A percentile compares a stretch with the other conserved stretches of the same genome.
These are phyloP conservation scores for Syzygium oleosum DNA, from an alignment of 345 rosid genomes.

Conservation along the genomic window DNA sequence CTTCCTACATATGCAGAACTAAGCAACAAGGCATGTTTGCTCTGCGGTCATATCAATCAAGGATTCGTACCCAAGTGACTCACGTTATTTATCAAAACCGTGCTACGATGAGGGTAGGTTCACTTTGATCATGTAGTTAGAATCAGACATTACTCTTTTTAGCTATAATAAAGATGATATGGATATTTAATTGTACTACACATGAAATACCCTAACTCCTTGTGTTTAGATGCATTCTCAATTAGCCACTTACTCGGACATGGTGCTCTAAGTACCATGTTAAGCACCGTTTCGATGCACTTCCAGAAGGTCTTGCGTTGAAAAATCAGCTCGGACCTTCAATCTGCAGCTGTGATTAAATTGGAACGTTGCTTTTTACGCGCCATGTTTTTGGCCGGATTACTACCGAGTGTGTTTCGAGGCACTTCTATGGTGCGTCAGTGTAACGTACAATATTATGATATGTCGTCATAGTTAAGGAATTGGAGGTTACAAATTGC, in stretches of 20 bases:
- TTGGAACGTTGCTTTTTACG: background rate
- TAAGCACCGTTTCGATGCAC: background rate
- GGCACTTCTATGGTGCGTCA: background rate
- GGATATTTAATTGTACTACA: background rate
- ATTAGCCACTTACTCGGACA: background rate
- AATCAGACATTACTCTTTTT: background rate
- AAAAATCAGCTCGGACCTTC: background rate
- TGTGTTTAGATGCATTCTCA: background rate
- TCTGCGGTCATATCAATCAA: background rate
- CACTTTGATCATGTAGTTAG: background rate
- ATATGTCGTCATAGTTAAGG: background rate
- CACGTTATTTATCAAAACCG: background rate
- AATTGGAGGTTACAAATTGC: background rate
- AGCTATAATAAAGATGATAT: background rate
- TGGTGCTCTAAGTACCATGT: background rate
- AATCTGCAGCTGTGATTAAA: background rate
- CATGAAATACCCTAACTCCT: background rate
- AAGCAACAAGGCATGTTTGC: background rate
- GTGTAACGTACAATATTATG: background rate
- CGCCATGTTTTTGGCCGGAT: background rate
- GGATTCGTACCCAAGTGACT: too few relatives aligned
- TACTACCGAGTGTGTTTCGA: background rate
- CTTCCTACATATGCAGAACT: background rate
- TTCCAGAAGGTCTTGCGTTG: background rate
- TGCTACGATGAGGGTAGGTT: background rate